Conservation (phyloP, 2,329 filamentous ascomycete genomes). For the Pseudopyricularia javanii region DNA sequence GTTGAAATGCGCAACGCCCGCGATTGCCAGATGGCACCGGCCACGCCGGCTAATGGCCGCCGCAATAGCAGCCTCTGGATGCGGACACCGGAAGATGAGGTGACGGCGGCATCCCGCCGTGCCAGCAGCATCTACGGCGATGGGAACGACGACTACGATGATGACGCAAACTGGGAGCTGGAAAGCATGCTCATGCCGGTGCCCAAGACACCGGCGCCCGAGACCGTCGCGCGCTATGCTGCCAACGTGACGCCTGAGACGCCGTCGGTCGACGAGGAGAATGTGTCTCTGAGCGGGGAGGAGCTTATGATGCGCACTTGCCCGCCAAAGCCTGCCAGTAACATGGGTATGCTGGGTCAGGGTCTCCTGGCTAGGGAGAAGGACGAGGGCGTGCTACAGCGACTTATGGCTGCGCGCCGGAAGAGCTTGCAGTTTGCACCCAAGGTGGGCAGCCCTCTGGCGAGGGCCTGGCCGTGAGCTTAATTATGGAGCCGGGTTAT, state of each 20-base stretch:
- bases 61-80: slow-evolving; percentile 44
- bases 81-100: slow-evolving; percentile 34
- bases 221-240: slow-evolving; percentile 38
- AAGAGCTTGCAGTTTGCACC: slow-evolving; percentile 72
- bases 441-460: slow-evolving; percentile 60
- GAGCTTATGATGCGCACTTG: slow-evolving; percentile 38
- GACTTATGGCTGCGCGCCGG: slow-evolving; percentile 58
- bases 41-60: slow-evolving; percentile 29
- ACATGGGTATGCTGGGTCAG: slow-evolving; percentile 19
- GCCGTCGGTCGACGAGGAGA: slow-evolving; percentile 19
- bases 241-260: slow-evolving; percentile 34
- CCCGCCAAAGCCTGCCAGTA: slow-evolving; percentile 32
- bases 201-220: slow-evolving; percentile 45
- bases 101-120: not conserved
- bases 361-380: slow-evolving; percentile 35
- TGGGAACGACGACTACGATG: slow-evolving; percentile 14
- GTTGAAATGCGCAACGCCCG: slow-evolving; percentile 10
- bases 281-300: slow-evolving; percentile 16
- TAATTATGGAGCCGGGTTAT: not conserved
- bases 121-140: slow-evolving; percentile 15
- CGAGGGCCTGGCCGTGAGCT: slow-evolving; percentile 33
- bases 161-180: slow-evolving; percentile 27
- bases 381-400: slow-evolving; percentile 44
- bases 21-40: slow-evolving; percentile 27
- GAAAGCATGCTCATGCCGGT: slow-evolving; percentile 35